phyloP scores from a whole-genome alignment of 257 asterid species.

The Avicennia marina region DNA sequence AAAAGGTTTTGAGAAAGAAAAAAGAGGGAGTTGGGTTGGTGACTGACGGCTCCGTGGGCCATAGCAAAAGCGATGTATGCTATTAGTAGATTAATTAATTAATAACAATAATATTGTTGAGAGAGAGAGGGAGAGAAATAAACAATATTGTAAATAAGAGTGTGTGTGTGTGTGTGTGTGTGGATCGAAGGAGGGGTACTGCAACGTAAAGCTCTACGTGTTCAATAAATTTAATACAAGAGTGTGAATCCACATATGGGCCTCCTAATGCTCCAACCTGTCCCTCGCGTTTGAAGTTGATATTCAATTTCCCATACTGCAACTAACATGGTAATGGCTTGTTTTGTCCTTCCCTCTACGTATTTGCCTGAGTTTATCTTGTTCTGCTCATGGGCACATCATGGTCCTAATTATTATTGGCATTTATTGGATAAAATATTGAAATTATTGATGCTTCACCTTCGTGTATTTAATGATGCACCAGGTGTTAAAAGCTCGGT shows the following conservation, averaged over 20 bases:
- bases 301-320: slow-evolving; percentile 18
- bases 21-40: slow-evolving; percentile 30
- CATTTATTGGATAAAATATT: too few species aligned
- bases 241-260: slow-evolving; percentile 50
- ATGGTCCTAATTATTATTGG: too few species aligned
- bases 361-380: too few species aligned
- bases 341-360: slow-evolving; percentile 16
- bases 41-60: slow-evolving; percentile 29
- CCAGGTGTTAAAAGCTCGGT: too few species aligned
- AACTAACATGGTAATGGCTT: slow-evolving; percentile 21
- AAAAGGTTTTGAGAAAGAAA: slow-evolving; percentile 35
- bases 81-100: too few species aligned
- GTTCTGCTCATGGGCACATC: too few species aligned
- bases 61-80: slow-evolving; percentile 33
- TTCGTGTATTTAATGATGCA: too few species aligned
- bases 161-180: too few species aligned
- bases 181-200: slow-evolving; percentile 36
- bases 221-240: slow-evolving; percentile 46
- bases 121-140: too few species aligned
- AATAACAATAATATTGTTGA: too few species aligned
- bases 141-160: too few species aligned
- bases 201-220: slow-evolving; percentile 50
- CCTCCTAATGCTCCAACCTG: slow-evolving; percentile 43
- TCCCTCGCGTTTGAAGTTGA: slow-evolving; percentile 53
- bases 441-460: too few species aligned